Evolutionary conservation across 2,329 filamentous ascomycete species (phyloP), one percentile per base, ranked within the genome.

Genomic region (Aschersonia sp.): DNA sequence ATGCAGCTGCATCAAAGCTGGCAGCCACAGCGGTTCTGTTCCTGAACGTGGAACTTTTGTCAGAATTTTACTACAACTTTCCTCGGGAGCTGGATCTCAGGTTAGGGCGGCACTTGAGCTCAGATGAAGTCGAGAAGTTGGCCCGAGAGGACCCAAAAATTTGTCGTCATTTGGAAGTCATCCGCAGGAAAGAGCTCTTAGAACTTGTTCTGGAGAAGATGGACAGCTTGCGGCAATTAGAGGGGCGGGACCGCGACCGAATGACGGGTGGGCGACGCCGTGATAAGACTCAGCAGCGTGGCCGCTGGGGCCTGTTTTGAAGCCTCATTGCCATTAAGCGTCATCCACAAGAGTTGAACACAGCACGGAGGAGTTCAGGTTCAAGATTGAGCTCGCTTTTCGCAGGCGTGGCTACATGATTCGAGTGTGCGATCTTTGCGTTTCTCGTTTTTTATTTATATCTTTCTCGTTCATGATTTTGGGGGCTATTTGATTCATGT

Each of bases 61-160:
- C 86, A 2, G 94, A 98, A 60, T 98, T 97, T 63, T 95, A 95
- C 69, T 95, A 95, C 67, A 88, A 92, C 61, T 98, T 98, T 65
- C 92, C 92, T 0, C 79, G 92, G 40, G 88, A 95, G 61, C 76
- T 98, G 10, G 92, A 98, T 62, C 70, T 83, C 50, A 79, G 89
- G 35, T 81, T 98, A 9, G 87, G 90, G 43, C 79, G 87, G 30
- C 83, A 87, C 56, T 73, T 95, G 51, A 78, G 79, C 35, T 79
- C 84, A 48, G 79, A 81, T 5, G 83, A 97, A 58, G 77, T 97
- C 5, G 90, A 98, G 61, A 77, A 78, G 30, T 95, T 98, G 56
- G 92, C 92, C 4, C 80, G 86, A 47, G 92, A 98, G 65, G 94
- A 98, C 59, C 84, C 87, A 14, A 92, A 90, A 65, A 83, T 98